Conservation (phyloP, 176 grass and related monocot genomes). For the Zizania latifolia region DNA sequence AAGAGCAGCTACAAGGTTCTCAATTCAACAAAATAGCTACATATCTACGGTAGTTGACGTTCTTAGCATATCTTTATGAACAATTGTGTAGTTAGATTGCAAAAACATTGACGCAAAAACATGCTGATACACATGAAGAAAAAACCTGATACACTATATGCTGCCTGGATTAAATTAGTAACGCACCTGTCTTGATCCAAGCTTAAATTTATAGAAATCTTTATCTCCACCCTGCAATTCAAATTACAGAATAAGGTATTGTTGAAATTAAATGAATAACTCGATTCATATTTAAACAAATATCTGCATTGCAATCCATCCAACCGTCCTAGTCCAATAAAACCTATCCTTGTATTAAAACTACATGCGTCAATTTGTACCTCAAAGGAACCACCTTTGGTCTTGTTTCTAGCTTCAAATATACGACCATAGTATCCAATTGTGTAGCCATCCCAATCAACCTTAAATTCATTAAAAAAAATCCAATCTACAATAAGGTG, state of each 20-base stretch:
- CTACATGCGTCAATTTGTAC: constrained; percentile 30
- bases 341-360: neutral
- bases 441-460: constrained; percentile 99
- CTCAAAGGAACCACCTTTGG: constrained; percentile 99
- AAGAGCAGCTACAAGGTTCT: neutral
- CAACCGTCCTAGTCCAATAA: neutral
- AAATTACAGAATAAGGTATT: constrained; percentile 5
- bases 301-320: neutral
- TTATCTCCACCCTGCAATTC: constrained; percentile 83
- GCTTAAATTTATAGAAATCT: constrained; percentile 87
- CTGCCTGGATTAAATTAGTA: constrained; percentile 7
- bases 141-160: neutral
- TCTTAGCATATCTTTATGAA: neutral
- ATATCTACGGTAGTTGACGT: neutral
- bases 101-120: neutral
- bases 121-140: no score
- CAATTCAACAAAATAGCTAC: neutral
- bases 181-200: constrained; percentile 80
- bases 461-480: constrained; percentile 50
- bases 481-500: constrained; percentile 30
- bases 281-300: constrained; percentile 1
- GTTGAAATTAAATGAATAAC: neutral
- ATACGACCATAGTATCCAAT: constrained; percentile 99
- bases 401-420: constrained; percentile 98
- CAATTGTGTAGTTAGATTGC: neutral